These are phyloP conservation scores for Flaveria floridana DNA, from an alignment of 140 eudicot species.

Conservation along the genomic window DNA sequence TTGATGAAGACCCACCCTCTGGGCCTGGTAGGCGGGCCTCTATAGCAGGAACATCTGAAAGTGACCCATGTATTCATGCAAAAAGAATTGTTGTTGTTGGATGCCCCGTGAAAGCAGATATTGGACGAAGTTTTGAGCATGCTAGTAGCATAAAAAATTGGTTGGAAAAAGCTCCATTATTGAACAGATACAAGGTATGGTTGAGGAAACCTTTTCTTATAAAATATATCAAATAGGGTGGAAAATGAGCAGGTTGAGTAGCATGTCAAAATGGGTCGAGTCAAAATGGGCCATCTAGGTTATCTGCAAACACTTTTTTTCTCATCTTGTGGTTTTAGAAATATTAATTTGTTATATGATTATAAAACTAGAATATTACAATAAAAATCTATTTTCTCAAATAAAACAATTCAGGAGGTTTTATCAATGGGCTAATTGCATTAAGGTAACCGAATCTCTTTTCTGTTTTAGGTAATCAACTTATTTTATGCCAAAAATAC, in stretches of 20 bases:
- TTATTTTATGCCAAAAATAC: constrained; percentile 9
- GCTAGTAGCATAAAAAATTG: constrained; percentile 52
- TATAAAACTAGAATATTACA: constrained; percentile 3
- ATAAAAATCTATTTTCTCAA: neutral
- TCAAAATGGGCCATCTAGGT: neutral
- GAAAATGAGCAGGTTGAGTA: neutral
- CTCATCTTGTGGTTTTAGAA: neutral
- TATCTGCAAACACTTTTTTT: neutral
- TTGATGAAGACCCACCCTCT: constrained; percentile 66
- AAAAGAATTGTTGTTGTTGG: constrained; percentile 74
- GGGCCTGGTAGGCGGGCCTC: constrained; percentile 67
- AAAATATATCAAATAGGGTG: neutral
- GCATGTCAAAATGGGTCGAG: neutral
- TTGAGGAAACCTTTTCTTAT: constrained; percentile 12
- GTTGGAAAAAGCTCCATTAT: constrained; percentile 70
- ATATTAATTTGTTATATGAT: neutral
- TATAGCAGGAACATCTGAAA: constrained; percentile 60
- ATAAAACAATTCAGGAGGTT: neutral
- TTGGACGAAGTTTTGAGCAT: constrained; percentile 54
- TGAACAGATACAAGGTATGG: constrained; percentile 75
- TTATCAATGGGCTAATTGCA: neutral
- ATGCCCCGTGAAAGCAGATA: constrained; percentile 46
- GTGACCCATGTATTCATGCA: constrained; percentile 78
- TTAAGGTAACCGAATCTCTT: neutral
- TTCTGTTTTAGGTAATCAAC: constrained; percentile 4